These are phyloP conservation scores for Puccinellia tenuiflora DNA, from an alignment of 176 grass and related monocot species.

Conservation along the genomic window DNA sequence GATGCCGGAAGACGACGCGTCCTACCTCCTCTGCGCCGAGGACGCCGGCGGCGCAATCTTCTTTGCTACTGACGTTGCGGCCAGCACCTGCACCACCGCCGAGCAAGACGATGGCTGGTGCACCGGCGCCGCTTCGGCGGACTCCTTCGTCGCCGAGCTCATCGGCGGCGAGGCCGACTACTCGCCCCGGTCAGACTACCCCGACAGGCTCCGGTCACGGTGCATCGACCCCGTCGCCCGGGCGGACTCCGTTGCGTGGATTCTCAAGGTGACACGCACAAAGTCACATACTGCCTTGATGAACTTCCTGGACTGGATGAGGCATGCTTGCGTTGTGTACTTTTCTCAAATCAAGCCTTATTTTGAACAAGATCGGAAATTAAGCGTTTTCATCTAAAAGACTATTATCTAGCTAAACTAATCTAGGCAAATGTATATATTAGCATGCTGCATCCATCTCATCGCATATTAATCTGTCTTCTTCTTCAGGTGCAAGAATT, in stretches of 20 bases:
- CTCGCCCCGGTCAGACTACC: slow-evolving; percentile 66
- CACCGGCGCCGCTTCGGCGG: slow-evolving; percentile 8
- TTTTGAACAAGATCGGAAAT: neutral
- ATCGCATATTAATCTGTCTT: neutral
- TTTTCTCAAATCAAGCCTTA: neutral
- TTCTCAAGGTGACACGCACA: slow-evolving; percentile 63
- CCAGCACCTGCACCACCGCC: neutral
- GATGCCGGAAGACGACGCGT: slow-evolving; percentile 50
- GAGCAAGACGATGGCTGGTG: slow-evolving; percentile 15
- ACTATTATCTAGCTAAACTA: neutral
- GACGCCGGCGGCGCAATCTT: slow-evolving; percentile 48
- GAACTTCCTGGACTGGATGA: neutral
- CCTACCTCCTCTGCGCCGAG: slow-evolving; percentile 73
- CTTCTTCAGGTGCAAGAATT: slow-evolving; percentile 57
- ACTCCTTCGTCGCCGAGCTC: slow-evolving; percentile 50
- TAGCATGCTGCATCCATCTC: neutral
- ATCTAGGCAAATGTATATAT: neutral
- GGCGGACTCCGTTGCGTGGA: slow-evolving; percentile 74
- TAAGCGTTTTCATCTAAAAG: neutral
- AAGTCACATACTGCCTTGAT: neutral
- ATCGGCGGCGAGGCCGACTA: slow-evolving; percentile 55
- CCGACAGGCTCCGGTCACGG: slow-evolving; percentile 58
- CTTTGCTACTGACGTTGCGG: neutral
- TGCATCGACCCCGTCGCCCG: slow-evolving; percentile 59
- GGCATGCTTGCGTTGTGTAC: neutral